phyloP scores from a whole-genome alignment of 768 basidiomycete genomes.

The Calvatia gigantea region DNA sequence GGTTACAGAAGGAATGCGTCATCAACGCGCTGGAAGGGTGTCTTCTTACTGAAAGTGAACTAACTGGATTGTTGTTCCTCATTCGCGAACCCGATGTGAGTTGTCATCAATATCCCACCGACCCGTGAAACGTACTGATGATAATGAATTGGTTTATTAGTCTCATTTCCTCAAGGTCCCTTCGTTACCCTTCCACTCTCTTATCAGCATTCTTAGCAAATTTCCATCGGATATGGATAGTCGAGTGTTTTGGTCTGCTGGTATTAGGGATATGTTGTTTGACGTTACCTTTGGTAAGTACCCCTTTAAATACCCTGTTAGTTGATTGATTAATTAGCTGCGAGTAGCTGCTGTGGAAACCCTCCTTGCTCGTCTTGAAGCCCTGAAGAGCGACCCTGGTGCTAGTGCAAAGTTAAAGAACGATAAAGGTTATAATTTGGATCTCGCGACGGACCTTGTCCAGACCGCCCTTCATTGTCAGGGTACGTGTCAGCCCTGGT shows the following conservation, averaged over 20 bases:
- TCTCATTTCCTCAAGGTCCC: conserved; percentile 87
- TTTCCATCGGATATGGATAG: conserved; percentile 77
- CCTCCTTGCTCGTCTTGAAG: conserved; percentile 38
- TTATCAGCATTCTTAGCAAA: conserved; percentile 71
- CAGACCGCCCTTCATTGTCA: conserved; percentile 52
- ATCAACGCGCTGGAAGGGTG: conserved; percentile 61
- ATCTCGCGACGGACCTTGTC: conserved; percentile 40
- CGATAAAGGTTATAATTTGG: conserved; percentile 34
- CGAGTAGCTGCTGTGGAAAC: conserved; percentile 3
- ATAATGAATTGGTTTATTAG: conserved; percentile 41
- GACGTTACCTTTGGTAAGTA: conserved; percentile 32
- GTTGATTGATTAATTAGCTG: conserved; percentile 6
- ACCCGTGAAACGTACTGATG: conserved; percentile 14
- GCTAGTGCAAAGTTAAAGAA: conserved; percentile 28
- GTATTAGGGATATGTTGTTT: conserved; percentile 62
- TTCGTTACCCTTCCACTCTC: conserved; percentile 75
- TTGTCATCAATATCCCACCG: not conserved
- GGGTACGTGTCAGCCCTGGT: conserved; percentile 34
- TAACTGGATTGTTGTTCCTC: conserved; percentile 62
- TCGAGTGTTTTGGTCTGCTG: conserved; percentile 67
- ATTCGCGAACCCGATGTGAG: conserved; percentile 77
- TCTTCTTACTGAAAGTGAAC: conserved; percentile 62
- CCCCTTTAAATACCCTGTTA: conserved; percentile 20
- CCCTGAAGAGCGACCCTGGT: conserved; percentile 44
- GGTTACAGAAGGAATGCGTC: conserved; percentile 54